These are phyloP conservation scores for Metschnikowia cubensis DNA, from an alignment of 805 yeast species.

Conservation along the genomic window DNA sequence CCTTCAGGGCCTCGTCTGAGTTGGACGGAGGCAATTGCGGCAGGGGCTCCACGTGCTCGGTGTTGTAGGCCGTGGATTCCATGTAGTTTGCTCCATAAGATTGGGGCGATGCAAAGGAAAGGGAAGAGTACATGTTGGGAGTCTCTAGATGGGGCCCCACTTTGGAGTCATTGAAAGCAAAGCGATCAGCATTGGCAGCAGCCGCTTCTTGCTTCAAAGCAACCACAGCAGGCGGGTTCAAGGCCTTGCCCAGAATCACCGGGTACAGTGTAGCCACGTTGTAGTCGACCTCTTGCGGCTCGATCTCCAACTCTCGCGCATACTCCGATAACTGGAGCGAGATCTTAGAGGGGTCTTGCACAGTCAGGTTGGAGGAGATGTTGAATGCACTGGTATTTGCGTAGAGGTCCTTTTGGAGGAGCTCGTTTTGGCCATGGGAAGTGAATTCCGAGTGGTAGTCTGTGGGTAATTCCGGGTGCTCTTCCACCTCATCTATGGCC, in stretches of 20 bases:
- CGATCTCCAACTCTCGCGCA: constrained; percentile 15
- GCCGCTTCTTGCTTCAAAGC: constrained; percentile 11
- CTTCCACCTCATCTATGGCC: constrained; percentile 4
- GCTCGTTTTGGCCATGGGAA: neutral
- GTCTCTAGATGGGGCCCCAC: neutral
- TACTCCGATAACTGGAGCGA: constrained; percentile 15
- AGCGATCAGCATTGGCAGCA: constrained; percentile 2
- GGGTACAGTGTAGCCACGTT: constrained; percentile 5
- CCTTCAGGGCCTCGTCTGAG: constrained; percentile 22
- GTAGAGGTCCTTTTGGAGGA: constrained; percentile 6
- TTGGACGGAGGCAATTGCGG: constrained; percentile 38
- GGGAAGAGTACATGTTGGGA: constrained; percentile 8
- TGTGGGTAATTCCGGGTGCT: neutral
- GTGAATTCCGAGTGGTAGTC: neutral
- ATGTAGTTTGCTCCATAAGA: neutral
- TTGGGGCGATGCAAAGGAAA: constrained; percentile 21
- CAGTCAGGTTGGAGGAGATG: constrained; percentile 12
- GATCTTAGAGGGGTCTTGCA: constrained; percentile 9
- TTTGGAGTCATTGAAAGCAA: neutral
- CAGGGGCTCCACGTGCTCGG: constrained; percentile 26
- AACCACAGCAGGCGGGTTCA: constrained; percentile 14
- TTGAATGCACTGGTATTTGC: constrained; percentile 15
- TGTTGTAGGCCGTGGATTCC: neutral
- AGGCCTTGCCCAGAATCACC: constrained; percentile 10
- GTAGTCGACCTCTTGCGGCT: constrained; percentile 12